Evolutionary conservation across 805 yeast species (phyloP), one percentile per base, ranked within the genome.

Genomic region (Candida fluviatilis): DNA sequence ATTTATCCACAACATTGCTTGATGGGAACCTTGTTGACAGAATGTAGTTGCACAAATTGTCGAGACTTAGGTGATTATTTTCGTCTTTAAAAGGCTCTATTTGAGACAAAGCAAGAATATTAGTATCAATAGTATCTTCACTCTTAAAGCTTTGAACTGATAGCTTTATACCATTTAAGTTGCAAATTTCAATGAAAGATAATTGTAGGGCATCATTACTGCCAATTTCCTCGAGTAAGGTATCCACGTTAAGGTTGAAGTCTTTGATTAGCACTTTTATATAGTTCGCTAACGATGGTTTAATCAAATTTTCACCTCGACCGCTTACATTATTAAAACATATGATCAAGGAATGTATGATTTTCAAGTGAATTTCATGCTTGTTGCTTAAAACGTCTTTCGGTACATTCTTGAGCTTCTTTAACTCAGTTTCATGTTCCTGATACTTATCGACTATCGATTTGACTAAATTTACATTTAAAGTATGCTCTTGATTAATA

Each of bases 11-110:
- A 4, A 34, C 37, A 5, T 31, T n/a, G 4, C 18, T 24, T 3
- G 34, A 27, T 3, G 34, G 38, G 36, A 51, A 58, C 10, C 50
- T 40, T 6, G 42, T 39, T 2, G 27, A 36, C 6, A 42, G 38
- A 5, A 64, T 55, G 37, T 57, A 62, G 3, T 39, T 18, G 38
- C 62, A 55, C 5, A 65, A 37, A 4, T 40, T 40, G 1, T 44
- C 43, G 19, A 52, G 49, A 17, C 52, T 50, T 11, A 60, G 37
- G 7, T 46, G 37, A 7, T 59, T 60, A 18, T 50, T 45, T 10
- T 34, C 41, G 32, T 50, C 45, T 32, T 41, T 43, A 26, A 41
- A 46, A 1, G 26, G 11, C 1, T 33, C 35, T n/a, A 33, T 33
- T 33, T 33, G 6, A 4, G 35, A 23, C 7, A 33, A 21, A 5